A percentile compares a stretch with the other conserved stretches of the same genome.
phyloP scores from a whole-genome alignment of 768 basidiomycete genomes.

The Lepiota venenata region DNA sequence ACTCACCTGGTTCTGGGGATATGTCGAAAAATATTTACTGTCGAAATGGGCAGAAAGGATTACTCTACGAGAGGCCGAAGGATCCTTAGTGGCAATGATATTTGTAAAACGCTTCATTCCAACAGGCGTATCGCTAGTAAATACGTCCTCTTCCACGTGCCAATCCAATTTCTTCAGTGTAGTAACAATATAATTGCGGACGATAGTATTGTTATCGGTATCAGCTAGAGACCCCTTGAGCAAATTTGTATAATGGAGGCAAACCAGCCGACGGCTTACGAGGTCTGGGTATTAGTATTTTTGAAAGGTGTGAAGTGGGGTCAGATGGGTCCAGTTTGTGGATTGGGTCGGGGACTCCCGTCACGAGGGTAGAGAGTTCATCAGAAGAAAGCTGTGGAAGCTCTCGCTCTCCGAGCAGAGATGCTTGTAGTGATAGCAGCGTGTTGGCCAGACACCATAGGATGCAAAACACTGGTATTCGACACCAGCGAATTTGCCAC shows the following conservation, averaged over 20 bases:
- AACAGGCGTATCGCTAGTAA: slow-evolving; percentile 76
- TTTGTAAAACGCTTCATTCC: slow-evolving; percentile 82
- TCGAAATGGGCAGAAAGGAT: slow-evolving; percentile 93
- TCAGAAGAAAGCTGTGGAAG: slow-evolving; percentile 43
- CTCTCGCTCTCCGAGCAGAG: slow-evolving; percentile 38
- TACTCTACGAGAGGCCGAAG: slow-evolving; percentile 74
- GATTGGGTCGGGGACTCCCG: slow-evolving; percentile 53
- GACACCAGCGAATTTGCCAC: slow-evolving; percentile 9
- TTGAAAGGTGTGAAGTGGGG: slow-evolving; percentile 72
- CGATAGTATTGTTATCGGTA: slow-evolving; percentile 75
- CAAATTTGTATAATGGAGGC: background rate
- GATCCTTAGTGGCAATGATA: slow-evolving; percentile 93
- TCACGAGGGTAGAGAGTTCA: slow-evolving; percentile 48
- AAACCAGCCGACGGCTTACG: slow-evolving; percentile 42
- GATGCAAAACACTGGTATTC: slow-evolving; percentile 13
- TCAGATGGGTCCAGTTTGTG: slow-evolving; percentile 65
- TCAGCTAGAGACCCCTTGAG: slow-evolving; percentile 41
- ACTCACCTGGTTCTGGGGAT: slow-evolving; percentile 72
- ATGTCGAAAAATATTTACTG: slow-evolving; percentile 79
- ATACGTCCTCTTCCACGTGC: slow-evolving; percentile 85
- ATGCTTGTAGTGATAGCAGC: slow-evolving; percentile 30
- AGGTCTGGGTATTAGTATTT: slow-evolving; percentile 81
- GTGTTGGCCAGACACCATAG: slow-evolving; percentile 22
- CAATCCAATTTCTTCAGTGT: slow-evolving; percentile 73
- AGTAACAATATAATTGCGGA: slow-evolving; percentile 77